Evolutionary conservation across 805 yeast genomes (phyloP), one percentile per base, ranked within the genome.

Genomic region (Kodamaea neixiangensis): DNA sequence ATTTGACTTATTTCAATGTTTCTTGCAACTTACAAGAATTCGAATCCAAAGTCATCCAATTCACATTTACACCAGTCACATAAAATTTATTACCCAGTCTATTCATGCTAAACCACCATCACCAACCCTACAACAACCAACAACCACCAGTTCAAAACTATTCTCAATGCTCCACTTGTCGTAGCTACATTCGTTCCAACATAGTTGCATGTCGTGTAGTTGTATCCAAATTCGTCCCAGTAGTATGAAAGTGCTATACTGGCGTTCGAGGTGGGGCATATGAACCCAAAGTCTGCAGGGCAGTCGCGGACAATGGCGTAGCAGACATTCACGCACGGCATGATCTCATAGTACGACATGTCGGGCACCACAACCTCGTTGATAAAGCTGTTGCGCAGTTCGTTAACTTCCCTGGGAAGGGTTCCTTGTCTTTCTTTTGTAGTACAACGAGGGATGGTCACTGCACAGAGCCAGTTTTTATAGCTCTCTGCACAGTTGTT

Each of bases 301-400:
- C 99, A 93, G 64, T 87, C 87, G 46, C 89, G 77, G 1, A 86
- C 94, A 6, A 94, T 80, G 5, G 83, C 78, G 54, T 87, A 75
- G 66, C 98, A 94, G 54, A 86, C 79, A 60, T 87, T 85, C 46
- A 86, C 77, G 63, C 99, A 93, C 0, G 99, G 99, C 51, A 89
- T 65, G 2, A 94, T 78, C 67, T 93, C 99, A 58, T 76, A 85
- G 67, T 92, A 93, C 10, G 67, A 60, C 3, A 78, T 75, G 0
- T 91, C 89, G 3, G 78, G 73, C 25, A 86, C 71, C 1, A 78
- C 62, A 2, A 65, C 55, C 3, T 71, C 68, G 56, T 83, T 79
- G 37, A 93, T 75, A 54, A 78, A 80, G 4, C 70, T 68, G 58
- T 80, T 88, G 54, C 99, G 76, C 9, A 88, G 84, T 3, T 72